Conservation (phyloP, 805 yeast genomes). For the Saccharomycopsis capsularis region DNA sequence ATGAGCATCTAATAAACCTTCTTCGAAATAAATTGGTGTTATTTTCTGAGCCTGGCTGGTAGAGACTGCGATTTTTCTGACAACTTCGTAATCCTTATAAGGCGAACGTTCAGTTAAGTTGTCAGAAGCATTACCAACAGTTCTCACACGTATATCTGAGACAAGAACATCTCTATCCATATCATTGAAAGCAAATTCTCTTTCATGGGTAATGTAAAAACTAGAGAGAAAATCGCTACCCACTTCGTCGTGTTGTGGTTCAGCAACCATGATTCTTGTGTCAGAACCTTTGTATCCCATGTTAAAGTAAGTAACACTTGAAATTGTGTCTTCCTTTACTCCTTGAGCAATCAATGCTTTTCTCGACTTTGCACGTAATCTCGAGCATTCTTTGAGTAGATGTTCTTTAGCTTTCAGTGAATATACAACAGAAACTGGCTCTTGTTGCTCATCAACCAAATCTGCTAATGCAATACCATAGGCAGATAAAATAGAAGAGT, state of each 20-base stretch:
- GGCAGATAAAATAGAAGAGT: conserved; percentile 42
- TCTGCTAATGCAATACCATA: conserved; percentile 40
- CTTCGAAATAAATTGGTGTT: conserved; percentile 30
- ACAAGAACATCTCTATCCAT: conserved; percentile 21
- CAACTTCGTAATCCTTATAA: conserved; percentile 21
- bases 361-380: conserved; percentile 4
- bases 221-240: conserved; percentile 25
- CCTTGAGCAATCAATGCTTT: conserved; percentile 13
- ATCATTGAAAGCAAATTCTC: conserved; percentile 32
- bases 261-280: conserved; percentile 31
- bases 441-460: conserved; percentile 27
- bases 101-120: conserved; percentile 24
- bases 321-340: not conserved
- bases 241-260: conserved; percentile 27
- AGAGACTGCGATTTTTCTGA: conserved; percentile 9
- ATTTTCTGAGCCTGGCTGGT: conserved; percentile 28
- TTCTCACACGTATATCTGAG: conserved; percentile 32
- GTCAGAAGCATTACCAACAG: conserved; percentile 27
- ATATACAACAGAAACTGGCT: conserved; percentile 23
- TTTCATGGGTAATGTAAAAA: conserved; percentile 30
- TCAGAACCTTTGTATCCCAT: conserved; percentile 43
- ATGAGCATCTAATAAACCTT: conserved; percentile 25
- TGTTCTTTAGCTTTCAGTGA: conserved; percentile 21
- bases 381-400: not conserved
- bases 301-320: conserved; percentile 28